These are phyloP conservation scores for Solanum paucissectum DNA, from an alignment of 257 asterid species.

Conservation along the genomic window DNA sequence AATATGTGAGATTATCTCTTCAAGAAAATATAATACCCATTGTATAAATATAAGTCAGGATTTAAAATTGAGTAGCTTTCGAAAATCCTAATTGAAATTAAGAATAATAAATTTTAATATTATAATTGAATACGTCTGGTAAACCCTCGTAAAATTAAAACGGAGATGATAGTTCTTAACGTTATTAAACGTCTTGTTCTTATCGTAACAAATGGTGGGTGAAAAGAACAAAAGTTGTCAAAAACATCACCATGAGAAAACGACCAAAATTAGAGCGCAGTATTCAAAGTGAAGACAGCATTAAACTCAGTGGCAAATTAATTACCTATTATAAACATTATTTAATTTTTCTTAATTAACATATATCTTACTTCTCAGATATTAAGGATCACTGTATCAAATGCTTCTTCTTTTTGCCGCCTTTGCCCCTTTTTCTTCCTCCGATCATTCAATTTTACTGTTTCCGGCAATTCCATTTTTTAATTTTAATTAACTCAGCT, in stretches of 20 bases:
- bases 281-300: background rate
- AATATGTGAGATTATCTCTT: too few relatives aligned
- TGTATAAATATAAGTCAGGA: rapidly evolving
- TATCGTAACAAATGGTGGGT: background rate
- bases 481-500: background rate
- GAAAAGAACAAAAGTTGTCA: background rate
- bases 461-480: background rate
- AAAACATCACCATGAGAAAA: background rate
- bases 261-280: background rate
- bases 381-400: background rate
- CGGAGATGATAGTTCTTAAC: background rate
- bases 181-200: background rate
- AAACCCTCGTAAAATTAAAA: too few relatives aligned
- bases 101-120: rapidly evolving
- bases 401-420: background rate
- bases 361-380: background rate
- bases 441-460: background rate
- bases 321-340: background rate
- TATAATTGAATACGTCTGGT: too few relatives aligned
- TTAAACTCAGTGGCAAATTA: background rate
- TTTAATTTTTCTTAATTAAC: background rate
- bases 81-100: rapidly evolving
- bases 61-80: too few relatives aligned
- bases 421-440: background rate
- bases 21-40: background rate